Evolutionary conservation across 768 basidiomycete species (phyloP), one percentile per base, ranked within the genome.

Genomic region (Mycena epipterygia): DNA sequence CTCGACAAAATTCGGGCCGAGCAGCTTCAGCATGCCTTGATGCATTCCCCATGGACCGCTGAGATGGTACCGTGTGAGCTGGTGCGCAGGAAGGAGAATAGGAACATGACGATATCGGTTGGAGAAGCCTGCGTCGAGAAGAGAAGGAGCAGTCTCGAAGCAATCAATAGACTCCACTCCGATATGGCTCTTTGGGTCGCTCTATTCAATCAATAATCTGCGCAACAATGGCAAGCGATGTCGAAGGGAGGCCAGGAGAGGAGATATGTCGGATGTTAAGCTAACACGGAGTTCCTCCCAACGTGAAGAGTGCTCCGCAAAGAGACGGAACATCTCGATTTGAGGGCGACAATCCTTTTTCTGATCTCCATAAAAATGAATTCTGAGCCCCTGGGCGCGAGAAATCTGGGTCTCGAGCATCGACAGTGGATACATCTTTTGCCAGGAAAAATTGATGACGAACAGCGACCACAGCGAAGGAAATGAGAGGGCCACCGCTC

Each of bases 381-480:
- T 32, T 21, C 17, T 52, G 5, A 30, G 12, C 9, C 3, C 32
- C 51, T 30, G 52, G 9, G 52, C 52, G 17, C 52, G 52, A 23
- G 3, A 9, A 12, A 55, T 33, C 13, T 55, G 33, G 9, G 51
- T 12, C 30, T 52, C 30, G 52, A 55, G 30, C 32, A 21, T 21
- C 19, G 9, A 16, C 30, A 21, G 5, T 33, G 7, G 17, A 7
- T 3, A 30, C 23, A 14, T 7, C 4, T 16, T 37, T 5, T 2
- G 4, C 5, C n/a, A n/a, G 9, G 48, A 27, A 16, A 25, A 35
- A n/a, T 56, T 27, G 16, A 65, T 21, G 16, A 44, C 25, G 14
- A 68, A 8, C n/a, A 19, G 53, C 12, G 67, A 63, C 60, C 67
- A 62, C 33, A 68, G 5, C 9, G 60, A 53, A 11, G 60, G 42